These are phyloP conservation scores for Trypanosoma mega DNA, from an alignment of 208 protist species.

Conservation along the genomic window DNA sequence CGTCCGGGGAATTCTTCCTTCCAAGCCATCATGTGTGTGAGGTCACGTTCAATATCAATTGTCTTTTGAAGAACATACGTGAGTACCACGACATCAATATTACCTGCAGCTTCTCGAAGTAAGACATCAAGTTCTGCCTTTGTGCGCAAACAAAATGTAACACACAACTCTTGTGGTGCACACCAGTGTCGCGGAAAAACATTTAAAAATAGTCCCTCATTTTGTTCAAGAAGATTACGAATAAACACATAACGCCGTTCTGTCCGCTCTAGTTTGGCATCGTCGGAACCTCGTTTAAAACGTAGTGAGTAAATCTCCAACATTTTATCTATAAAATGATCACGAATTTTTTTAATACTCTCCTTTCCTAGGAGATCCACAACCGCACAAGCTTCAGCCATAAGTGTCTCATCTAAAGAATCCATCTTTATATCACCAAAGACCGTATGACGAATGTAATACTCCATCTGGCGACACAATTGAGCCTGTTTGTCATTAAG, in stretches of 20 bases:
- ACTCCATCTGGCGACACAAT: slow-evolving; percentile 75
- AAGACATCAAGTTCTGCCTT: slow-evolving; percentile 86
- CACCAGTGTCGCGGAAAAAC: slow-evolving; percentile 92
- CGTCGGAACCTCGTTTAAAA: slow-evolving; percentile 86
- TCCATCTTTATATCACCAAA: slow-evolving; percentile 77
- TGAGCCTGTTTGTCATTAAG: slow-evolving; percentile 82
- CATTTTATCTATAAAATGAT: slow-evolving; percentile 85
- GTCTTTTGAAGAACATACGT: slow-evolving; percentile 92
- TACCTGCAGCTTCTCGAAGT: slow-evolving; percentile 50
- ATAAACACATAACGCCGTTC: slow-evolving; percentile 92
- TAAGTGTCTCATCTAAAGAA: slow-evolving; percentile 62
- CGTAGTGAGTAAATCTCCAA: slow-evolving; percentile 81
- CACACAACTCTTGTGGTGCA: slow-evolving; percentile 88
- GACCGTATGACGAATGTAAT: slow-evolving; percentile 81
- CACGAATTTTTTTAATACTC: slow-evolving; percentile 70
- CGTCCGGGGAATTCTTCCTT: slow-evolving; percentile 69
- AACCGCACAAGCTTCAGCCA: slow-evolving; percentile 86
- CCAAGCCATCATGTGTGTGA: slow-evolving; percentile 81
- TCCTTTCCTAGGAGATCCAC: slow-evolving; percentile 86
- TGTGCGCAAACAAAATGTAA: slow-evolving; percentile 91
- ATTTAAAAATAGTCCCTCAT: slow-evolving; percentile 70
- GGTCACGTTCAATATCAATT: slow-evolving; percentile 91
- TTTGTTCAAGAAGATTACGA: slow-evolving; percentile 74
- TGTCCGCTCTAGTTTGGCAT: slow-evolving; percentile 85
- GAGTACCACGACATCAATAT: slow-evolving; percentile 87